Base-by-base conservation (phyloP, 2,329 filamentous ascomycete species). In the Calonectria naviculata region DNA sequence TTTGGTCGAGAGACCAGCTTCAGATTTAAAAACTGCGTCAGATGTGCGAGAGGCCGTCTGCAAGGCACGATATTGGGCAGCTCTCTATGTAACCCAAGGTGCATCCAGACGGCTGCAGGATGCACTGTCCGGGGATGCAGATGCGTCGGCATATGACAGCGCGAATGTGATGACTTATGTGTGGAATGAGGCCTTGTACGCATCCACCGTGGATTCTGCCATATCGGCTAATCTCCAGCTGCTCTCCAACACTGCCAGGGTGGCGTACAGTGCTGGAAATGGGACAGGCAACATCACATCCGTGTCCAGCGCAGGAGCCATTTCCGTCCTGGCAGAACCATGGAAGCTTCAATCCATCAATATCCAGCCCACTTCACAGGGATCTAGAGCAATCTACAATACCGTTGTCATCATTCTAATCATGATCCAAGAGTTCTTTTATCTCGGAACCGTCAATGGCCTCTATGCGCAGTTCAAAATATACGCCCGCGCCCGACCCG, bases 381-480 rank as follows among this genome's bases (percentile, higher is more conserved):
- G 75, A n/a, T 75, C 75, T 1, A 74, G 76, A 5, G 54, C 71
- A 24, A 76, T 78, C 29, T 78, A 78, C n/a, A 78, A 78, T 29
- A 78, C 74, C 1, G 71, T 77, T 1, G 69, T 72, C n/a, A 74
- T 78, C 56, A 76, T 78, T 10, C 28, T 78, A 54, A 60, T 76
- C n/a, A 44, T 77, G 31, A 76, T 77, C 34, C 71, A 78, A 28
- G 72, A 77, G 19, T 77, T 77, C 60, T 78, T 77, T 54, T 78
- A 75, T 42, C 70, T 78, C 12, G 75, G 72, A 31, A 74, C 68
- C 6, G 64, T 77, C 38, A 78, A 77, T 36, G 75, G 74, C 1
- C 73, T 78, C 21, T 76, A 74, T 9, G 74, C 62, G 8, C 52
- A 73, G n/a, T 76, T 78, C 67, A 77, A 74, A 54, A 42, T 77